Evolutionary conservation across 1,284 basidiomycete species (phyloP).

Genomic region (Malassezia brasiliensis): DNA sequence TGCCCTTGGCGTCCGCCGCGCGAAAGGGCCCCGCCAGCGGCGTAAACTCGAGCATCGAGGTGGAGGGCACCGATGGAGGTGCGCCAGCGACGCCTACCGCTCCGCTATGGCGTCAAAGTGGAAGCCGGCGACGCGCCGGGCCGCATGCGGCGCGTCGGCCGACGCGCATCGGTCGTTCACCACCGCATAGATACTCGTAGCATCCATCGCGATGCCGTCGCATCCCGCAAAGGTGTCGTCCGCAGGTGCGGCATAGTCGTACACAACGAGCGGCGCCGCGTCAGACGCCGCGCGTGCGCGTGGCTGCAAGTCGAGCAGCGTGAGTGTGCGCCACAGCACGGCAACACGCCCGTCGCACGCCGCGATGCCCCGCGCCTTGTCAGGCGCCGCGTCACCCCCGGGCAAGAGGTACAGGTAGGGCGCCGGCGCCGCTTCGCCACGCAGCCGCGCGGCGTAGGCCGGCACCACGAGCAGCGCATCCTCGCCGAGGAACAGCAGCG

Average conservation of each 20-base stretch:
- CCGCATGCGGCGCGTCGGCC: too few relatives aligned
- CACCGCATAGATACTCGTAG: too few relatives aligned
- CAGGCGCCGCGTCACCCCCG: constrained; percentile 4
- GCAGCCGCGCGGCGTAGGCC: constrained; percentile 25
- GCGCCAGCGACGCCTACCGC: too few relatives aligned
- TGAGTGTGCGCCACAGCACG: not conserved
- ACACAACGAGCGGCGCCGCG: not conserved
- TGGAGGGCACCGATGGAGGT: not conserved
- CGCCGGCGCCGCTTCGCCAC: constrained; percentile 10
- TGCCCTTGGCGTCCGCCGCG: constrained; percentile 9
- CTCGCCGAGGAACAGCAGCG: constrained; percentile 30
- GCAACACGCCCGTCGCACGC: constrained; percentile 7
- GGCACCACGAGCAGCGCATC: constrained; percentile 24
- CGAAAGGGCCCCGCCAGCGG: constrained; percentile 34
- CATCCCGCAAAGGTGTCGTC: too few relatives aligned
- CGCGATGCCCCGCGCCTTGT: not conserved
- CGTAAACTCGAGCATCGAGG: constrained; percentile 31
- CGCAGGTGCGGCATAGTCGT: too few relatives aligned
- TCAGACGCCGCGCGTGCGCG: not conserved
- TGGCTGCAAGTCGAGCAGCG: not conserved
- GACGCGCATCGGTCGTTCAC: too few relatives aligned
- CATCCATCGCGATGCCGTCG: too few relatives aligned
- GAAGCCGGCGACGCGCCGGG: too few relatives aligned
- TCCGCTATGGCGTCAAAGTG: too few relatives aligned
- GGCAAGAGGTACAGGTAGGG: constrained; percentile 8